These are phyloP conservation scores for Stagonosporopsis cucurbitacearum DNA, from an alignment of 2,329 filamentous ascomycete genomes.

Conservation along the genomic window DNA sequence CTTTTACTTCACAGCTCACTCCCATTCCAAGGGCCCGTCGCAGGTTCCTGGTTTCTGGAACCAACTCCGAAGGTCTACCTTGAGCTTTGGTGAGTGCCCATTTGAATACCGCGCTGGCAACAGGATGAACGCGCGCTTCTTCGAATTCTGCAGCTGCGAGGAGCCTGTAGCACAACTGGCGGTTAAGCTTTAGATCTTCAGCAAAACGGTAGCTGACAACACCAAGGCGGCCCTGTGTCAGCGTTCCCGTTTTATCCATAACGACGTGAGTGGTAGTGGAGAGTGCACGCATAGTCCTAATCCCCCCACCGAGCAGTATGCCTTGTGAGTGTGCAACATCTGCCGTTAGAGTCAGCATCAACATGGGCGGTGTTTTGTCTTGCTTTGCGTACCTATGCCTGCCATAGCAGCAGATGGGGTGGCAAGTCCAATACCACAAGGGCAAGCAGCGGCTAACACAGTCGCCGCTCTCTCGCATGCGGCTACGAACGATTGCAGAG, in stretches of 20 bases:
- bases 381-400: slow-evolving; percentile 9
- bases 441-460: slow-evolving; percentile 22
- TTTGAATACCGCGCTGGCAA: slow-evolving; percentile 16
- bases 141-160: slow-evolving; percentile 15
- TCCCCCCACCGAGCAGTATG: slow-evolving; percentile 20
- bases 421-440: slow-evolving; percentile 24
- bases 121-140: slow-evolving; percentile 14
- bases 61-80: background rate
- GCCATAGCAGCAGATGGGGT: slow-evolving; percentile 24
- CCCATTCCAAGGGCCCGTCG: slow-evolving; percentile 5
- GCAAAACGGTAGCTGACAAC: slow-evolving; percentile 9
- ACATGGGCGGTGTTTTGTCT: background rate
- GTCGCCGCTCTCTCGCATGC: slow-evolving; percentile 15
- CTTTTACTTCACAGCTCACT: slow-evolving; percentile 7
- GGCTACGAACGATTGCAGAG: background rate
- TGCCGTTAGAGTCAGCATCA: background rate
- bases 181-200: background rate
- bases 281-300: slow-evolving; percentile 16
- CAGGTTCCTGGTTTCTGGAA: background rate
- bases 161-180: slow-evolving; percentile 3
- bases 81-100: slow-evolving; percentile 6
- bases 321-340: slow-evolving; percentile 19
- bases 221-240: slow-evolving; percentile 17
- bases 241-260: slow-evolving; percentile 27
- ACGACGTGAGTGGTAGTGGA: slow-evolving; percentile 17